Percentiles rank a stretch among this genome's conserved stretches.
Evolutionary conservation across 129 eudicot genomes (phyloP).

Genomic region (Centaurea solstitialis): DNA sequence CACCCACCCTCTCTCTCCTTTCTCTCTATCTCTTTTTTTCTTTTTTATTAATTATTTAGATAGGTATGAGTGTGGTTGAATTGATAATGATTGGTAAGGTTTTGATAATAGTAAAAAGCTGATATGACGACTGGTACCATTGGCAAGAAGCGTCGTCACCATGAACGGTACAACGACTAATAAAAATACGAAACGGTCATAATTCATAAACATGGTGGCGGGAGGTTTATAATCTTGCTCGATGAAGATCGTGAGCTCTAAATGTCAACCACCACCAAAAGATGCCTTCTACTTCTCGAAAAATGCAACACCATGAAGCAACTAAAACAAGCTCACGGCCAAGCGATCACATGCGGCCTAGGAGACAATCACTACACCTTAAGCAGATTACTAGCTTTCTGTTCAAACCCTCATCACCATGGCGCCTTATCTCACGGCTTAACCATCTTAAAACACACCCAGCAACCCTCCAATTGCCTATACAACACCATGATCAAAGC

Average conservation of each 20-base stretch:
- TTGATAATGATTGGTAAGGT: no score
- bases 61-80: no score
- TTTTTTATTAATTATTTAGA: no score
- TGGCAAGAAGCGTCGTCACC: no score
- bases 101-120: no score
- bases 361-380: constrained; percentile 45
- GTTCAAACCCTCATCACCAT: constrained; percentile 42
- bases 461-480: constrained; percentile 54
- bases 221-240: constrained; percentile 1
- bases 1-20: no score
- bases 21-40: no score
- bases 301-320: constrained; percentile 62
- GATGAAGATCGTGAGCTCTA: constrained; percentile 17
- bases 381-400: constrained; percentile 66
- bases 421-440: constrained; percentile 41
- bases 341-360: constrained; percentile 59
- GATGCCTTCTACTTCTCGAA: constrained; percentile 57
- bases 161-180: no score
- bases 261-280: constrained; percentile 35
- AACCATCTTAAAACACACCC: constrained; percentile 36
- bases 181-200: no score
- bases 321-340: constrained; percentile 51
- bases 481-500: constrained; percentile 72
- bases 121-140: no score
- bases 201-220: no score